These are phyloP conservation scores for Ophiostoma sp. DNA, from an alignment of 2,329 filamentous ascomycete species.

Conservation along the genomic window DNA sequence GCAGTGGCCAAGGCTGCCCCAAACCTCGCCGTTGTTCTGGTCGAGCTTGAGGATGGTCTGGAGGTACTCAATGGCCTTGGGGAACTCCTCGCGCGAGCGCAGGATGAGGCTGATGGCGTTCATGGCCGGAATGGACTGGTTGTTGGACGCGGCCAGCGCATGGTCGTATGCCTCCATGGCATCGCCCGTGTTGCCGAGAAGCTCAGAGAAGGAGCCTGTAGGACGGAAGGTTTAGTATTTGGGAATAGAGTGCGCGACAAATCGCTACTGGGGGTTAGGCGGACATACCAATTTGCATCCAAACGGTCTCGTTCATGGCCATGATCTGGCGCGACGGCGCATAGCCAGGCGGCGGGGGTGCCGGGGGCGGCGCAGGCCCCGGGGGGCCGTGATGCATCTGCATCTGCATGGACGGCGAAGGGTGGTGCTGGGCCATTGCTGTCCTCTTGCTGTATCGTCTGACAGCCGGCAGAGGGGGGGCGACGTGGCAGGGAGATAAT, in stretches of 20 bases:
- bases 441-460: constrained; percentile 18
- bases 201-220: constrained; percentile 78
- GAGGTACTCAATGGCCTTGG: constrained; percentile 90
- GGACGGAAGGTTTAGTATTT: not conserved
- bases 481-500: constrained; percentile 12
- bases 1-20: constrained; percentile 97
- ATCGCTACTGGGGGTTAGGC: not conserved
- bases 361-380: constrained; percentile 50
- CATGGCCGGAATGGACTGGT: constrained; percentile 86
- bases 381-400: constrained; percentile 64
- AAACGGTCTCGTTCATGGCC: constrained; percentile 80
- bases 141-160: constrained; percentile 76
- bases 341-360: constrained; percentile 49
- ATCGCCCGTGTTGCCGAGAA: constrained; percentile 84
- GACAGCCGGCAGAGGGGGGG: constrained; percentile 22
- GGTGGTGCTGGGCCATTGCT: constrained; percentile 75
- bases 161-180: constrained; percentile 89
- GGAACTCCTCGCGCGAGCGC: constrained; percentile 88
- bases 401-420: constrained; percentile 76
- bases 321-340: constrained; percentile 73
- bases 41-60: constrained; percentile 90
- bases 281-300: constrained; percentile 84
- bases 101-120: constrained; percentile 91
- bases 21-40: constrained; percentile 85
- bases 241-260: not conserved